These are phyloP conservation scores for Tolypocladium amazonense DNA, from an alignment of 2,329 filamentous ascomycete genomes.

Conservation along the genomic window DNA sequence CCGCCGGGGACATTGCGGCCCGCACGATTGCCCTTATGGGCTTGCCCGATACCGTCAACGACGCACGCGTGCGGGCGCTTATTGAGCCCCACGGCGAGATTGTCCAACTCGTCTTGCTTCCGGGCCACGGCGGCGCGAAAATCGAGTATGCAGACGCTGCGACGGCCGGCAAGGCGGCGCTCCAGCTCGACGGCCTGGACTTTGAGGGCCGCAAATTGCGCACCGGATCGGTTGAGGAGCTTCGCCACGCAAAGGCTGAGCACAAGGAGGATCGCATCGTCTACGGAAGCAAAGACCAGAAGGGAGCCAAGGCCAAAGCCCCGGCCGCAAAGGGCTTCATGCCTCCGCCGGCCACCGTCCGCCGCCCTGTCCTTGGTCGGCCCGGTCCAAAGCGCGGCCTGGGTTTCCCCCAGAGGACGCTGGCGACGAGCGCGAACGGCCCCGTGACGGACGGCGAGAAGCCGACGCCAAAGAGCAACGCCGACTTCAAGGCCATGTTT, in stretches of 20 bases:
- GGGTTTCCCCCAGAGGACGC: conserved; percentile 26
- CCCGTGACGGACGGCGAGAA: conserved; percentile 1
- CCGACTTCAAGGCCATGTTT: conserved; percentile 47
- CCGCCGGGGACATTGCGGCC: conserved; percentile 41
- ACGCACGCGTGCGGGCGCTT: conserved; percentile 65
- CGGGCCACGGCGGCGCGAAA: conserved; percentile 74
- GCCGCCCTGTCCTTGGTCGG: conserved; percentile 30
- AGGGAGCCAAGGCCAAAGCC: conserved; percentile 7
- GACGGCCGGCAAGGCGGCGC: conserved; percentile 61
- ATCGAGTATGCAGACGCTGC: conserved; percentile 67
- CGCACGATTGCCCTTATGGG: conserved; percentile 76
- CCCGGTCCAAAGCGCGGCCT: conserved; percentile 29
- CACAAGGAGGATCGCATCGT: conserved; percentile 17
- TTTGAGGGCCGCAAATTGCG: conserved; percentile 44
- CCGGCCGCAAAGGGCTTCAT: conserved; percentile 21
- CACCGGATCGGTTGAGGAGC: conserved; percentile 42
- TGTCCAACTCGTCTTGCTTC: conserved; percentile 67
- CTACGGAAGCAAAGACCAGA: conserved; percentile 20
- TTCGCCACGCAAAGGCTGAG: conserved; percentile 40
- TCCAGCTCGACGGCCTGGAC: conserved; percentile 45
- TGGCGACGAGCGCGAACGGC: conserved; percentile 14
- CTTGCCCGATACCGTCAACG: conserved; percentile 85
- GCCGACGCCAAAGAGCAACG: conserved; percentile 38
- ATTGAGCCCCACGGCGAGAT: conserved; percentile 62
- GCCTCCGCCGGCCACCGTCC: conserved; percentile 30